Conservation (phyloP, 2,329 filamentous ascomycete species). For the Eutypella sp. region DNA sequence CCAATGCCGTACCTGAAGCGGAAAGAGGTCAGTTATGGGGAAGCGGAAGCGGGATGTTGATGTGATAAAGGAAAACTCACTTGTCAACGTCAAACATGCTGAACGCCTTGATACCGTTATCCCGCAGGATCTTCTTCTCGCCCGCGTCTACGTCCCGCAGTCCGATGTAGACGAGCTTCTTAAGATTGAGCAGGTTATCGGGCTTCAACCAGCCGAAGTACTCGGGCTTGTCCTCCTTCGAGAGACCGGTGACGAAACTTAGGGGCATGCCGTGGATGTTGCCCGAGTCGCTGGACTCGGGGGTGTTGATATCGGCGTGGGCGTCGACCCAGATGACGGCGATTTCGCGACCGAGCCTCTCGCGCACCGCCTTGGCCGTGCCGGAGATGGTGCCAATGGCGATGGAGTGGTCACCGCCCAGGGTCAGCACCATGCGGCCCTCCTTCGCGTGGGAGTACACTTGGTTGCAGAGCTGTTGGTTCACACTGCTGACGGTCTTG, state of each 20-base stretch:
- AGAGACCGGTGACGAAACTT: conserved; percentile 81
- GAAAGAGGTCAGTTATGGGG: not conserved
- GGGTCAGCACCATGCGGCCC: conserved; percentile 83
- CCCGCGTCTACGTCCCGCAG: conserved; percentile 87
- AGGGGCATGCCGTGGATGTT: conserved; percentile 99
- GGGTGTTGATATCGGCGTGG: conserved; percentile 96
- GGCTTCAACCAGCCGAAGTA: conserved; percentile 86
- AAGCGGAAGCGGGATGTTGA: too few relatives aligned
- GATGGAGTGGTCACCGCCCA: conserved; percentile 94
- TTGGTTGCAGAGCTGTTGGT: conserved; percentile 70
- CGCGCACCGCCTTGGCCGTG: conserved; percentile 77
- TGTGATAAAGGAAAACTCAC: too few relatives aligned
- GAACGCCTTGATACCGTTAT: conserved; percentile 90
- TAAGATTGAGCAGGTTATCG: conserved; percentile 63
- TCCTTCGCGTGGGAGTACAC: conserved; percentile 81
- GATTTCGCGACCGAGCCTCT: conserved; percentile 76
- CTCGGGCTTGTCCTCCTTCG: conserved; percentile 68
- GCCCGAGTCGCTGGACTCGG: conserved; percentile 81
- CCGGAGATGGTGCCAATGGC: conserved; percentile 91
- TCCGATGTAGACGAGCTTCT: conserved; percentile 95
- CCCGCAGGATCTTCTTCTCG: conserved; percentile 86
- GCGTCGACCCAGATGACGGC: conserved; percentile 99
- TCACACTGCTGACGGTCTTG: conserved; percentile 78
- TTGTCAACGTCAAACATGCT: conserved; percentile 97
- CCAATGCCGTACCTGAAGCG: conserved; percentile 76